These are phyloP conservation scores for Suillus bovinus DNA, from an alignment of 768 basidiomycete genomes.

Conservation along the genomic window DNA sequence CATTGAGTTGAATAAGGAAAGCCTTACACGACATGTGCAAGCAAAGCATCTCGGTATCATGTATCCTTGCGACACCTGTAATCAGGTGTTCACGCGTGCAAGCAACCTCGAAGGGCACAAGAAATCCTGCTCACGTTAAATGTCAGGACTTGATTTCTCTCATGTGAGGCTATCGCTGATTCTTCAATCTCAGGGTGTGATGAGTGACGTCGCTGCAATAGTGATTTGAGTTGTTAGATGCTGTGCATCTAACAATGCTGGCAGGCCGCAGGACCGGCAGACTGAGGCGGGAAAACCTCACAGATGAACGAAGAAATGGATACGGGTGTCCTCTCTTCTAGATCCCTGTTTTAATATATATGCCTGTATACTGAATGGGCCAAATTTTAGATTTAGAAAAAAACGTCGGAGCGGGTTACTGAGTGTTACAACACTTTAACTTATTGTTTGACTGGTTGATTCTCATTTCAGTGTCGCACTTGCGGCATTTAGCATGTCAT, in stretches of 20 bases:
- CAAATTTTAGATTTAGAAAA: not conserved
- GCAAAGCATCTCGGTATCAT: conserved; percentile 21
- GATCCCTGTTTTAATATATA: not conserved
- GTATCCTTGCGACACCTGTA: conserved; percentile 27
- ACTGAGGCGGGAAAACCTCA: not conserved
- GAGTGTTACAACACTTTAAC: not conserved
- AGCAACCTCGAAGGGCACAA: conserved; percentile 22
- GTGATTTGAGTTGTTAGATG: not conserved
- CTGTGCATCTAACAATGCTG: no score
- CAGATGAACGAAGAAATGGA: not conserved
- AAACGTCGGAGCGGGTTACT: not conserved
- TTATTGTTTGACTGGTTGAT: not conserved
- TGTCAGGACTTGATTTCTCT: not conserved
- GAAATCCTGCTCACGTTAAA: no score
- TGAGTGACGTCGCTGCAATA: not conserved
- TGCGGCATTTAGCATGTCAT: not conserved
- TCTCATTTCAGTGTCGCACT: not conserved
- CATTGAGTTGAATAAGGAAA: conserved; percentile 25
- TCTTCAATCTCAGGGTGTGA: not conserved
- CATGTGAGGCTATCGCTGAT: not conserved
- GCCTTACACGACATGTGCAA: conserved; percentile 25
- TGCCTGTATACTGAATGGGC: not conserved
- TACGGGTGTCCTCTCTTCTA: not conserved
- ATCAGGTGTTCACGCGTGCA: conserved; percentile 20
- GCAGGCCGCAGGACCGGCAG: not conserved